Conservation (phyloP, 225 moss, liverwort and hornwort genomes). For the Pleurozium schreberi region DNA sequence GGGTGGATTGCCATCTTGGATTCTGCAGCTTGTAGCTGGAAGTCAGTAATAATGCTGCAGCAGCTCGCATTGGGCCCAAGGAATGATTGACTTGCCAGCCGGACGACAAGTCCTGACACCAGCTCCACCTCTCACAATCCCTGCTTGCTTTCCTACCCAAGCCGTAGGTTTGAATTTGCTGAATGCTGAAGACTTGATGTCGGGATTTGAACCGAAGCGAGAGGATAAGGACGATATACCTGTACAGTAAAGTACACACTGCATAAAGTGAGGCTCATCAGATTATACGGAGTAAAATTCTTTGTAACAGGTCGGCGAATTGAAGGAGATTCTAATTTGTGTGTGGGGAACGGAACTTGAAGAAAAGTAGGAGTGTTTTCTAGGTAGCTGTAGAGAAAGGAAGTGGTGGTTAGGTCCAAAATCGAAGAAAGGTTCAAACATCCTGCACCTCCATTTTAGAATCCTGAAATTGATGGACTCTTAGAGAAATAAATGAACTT, state of each 20-base stretch:
- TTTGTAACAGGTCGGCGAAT: not conserved
- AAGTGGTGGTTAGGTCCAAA: not conserved
- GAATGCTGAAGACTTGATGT: not conserved
- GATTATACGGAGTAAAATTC: too few species aligned
- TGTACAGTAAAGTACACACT: too few species aligned
- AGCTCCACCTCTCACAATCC: not conserved
- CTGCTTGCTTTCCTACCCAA: not conserved
- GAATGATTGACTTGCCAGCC: conserved; percentile 19
- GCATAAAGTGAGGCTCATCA: not conserved
- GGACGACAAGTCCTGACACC: not conserved
- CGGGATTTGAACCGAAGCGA: not conserved
- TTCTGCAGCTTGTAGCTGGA: not conserved
- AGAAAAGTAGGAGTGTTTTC: not conserved
- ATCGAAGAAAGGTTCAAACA: not conserved
- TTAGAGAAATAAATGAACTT: not conserved
- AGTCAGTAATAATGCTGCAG: not conserved
- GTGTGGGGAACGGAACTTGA: not conserved
- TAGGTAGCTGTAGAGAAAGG: not conserved
- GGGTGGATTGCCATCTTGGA: not conserved
- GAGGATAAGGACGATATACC: not conserved
- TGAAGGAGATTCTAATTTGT: not conserved
- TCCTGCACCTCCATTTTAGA: too few species aligned
- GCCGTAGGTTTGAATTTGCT: not conserved
- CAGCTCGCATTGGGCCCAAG: not conserved
- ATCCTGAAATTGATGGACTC: not conserved